Percentiles rank a stretch among this genome's conserved stretches.
Conservation (phyloP, 495 filamentous ascomycete genomes). For the Hypomontagnella submonticulosa region DNA sequence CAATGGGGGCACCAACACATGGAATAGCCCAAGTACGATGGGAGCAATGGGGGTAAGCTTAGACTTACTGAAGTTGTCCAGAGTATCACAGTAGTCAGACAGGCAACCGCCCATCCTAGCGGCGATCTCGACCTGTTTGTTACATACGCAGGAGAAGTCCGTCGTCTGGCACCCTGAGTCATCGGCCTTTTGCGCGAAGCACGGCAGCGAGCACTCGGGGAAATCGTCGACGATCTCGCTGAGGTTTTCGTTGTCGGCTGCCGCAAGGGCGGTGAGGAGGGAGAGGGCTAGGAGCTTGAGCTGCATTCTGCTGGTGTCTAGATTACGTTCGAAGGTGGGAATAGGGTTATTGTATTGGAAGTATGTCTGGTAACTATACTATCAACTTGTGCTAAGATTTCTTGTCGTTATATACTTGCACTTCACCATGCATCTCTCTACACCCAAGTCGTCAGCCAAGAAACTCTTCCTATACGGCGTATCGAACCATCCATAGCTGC, state of each 20-base stretch:
- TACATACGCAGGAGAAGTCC: slow-evolving; percentile 18
- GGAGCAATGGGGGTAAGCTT: too few species aligned
- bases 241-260: slow-evolving; percentile 10
- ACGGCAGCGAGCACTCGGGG: slow-evolving; percentile 9
- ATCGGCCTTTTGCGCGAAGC: not conserved
- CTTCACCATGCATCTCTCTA: not conserved
- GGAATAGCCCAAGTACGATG: too few species aligned
- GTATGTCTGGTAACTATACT: too few species aligned
- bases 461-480: not conserved
- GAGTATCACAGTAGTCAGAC: not conserved
- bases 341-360: too few species aligned
- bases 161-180: slow-evolving; percentile 5
- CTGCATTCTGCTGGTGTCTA: slow-evolving; percentile 14
- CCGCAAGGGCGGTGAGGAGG: slow-evolving; percentile 12
- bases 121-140: not conserved
- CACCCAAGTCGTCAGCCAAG: not conserved
- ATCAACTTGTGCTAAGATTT: not conserved
- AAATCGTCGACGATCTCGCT: slow-evolving; percentile 8
- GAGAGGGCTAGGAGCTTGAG: slow-evolving; percentile 12
- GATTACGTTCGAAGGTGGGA: not conserved
- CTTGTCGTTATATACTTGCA: not conserved
- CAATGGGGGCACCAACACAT: too few species aligned
- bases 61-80: not conserved
- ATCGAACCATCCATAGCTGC: not conserved
- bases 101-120: slow-evolving; percentile 4